A percentile compares a stretch with the other conserved stretches of the same genome.
These are phyloP conservation scores for Cladorrhinum sp. DNA, from an alignment of 2,329 filamentous ascomycete species.

Conservation along the genomic window DNA sequence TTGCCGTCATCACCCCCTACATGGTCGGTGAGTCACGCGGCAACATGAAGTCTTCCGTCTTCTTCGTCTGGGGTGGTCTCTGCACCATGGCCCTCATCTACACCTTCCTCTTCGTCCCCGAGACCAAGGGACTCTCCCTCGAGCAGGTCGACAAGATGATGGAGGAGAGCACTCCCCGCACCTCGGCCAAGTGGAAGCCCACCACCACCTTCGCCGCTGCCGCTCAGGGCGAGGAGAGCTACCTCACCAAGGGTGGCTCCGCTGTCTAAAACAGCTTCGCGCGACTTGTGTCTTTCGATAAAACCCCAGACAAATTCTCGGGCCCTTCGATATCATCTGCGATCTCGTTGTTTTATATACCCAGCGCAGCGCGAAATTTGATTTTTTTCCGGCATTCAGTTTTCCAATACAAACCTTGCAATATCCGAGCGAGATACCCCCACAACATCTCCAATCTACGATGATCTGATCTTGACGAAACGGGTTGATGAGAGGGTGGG, in stretches of 20 bases:
- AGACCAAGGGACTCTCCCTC: slow-evolving; percentile 73
- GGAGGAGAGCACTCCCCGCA: slow-evolving; percentile 77
- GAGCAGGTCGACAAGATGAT: slow-evolving; percentile 86
- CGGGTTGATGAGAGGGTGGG: too few relatives aligned
- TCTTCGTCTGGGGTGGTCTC: slow-evolving; percentile 72
- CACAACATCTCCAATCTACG: too few relatives aligned
- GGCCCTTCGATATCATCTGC: neutral
- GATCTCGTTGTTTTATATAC: neutral
- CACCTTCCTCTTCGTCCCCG: slow-evolving; percentile 70
- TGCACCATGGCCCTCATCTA: slow-evolving; percentile 60
- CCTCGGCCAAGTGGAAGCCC: slow-evolving; percentile 72
- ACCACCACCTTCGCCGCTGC: slow-evolving; percentile 61
- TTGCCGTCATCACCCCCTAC: slow-evolving; percentile 71
- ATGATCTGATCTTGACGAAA: too few relatives aligned
- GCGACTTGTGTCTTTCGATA: neutral
- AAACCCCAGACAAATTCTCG: neutral
- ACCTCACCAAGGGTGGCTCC: slow-evolving; percentile 12
- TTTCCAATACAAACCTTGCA: too few relatives aligned
- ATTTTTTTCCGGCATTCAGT: too few relatives aligned
- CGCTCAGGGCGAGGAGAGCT: slow-evolving; percentile 6
- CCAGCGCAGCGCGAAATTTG: neutral
- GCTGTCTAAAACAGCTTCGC: slow-evolving; percentile 9
- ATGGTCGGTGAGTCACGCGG: slow-evolving; percentile 59
- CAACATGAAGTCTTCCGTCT: slow-evolving; percentile 66
- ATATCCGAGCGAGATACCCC: too few relatives aligned